These are phyloP conservation scores for Fonsecaea multimorphosa DNA, from an alignment of 2,329 filamentous ascomycete species.

Conservation along the genomic window DNA sequence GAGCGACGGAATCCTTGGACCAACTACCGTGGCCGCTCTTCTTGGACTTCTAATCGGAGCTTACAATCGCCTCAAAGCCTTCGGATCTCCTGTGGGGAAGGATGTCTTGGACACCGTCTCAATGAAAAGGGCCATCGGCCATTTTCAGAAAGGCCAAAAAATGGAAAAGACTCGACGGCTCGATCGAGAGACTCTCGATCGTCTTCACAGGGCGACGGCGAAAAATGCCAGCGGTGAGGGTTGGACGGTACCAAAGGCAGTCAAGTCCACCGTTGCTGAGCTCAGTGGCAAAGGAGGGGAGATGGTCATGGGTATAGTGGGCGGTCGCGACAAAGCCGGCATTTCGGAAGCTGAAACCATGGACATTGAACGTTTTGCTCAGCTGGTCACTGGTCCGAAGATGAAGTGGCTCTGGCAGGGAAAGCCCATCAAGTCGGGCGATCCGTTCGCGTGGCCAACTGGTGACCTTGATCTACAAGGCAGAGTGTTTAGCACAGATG, in stretches of 20 bases:
- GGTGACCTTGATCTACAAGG: constrained; percentile 40
- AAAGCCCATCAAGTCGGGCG: constrained; percentile 72
- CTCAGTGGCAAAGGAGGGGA: constrained; percentile 92
- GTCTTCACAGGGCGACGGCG: constrained; percentile 80
- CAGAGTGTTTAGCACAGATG: constrained; percentile 53
- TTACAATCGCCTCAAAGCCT: constrained; percentile 84
- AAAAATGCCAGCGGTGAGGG: constrained; percentile 88
- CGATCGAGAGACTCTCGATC: constrained; percentile 81
- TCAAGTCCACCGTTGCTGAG: constrained; percentile 94
- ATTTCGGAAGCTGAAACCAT: constrained; percentile 92
- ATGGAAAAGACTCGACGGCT: constrained; percentile 77
- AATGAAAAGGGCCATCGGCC: constrained; percentile 81
- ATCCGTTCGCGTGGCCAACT: constrained; percentile 39
- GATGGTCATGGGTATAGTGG: constrained; percentile 94
- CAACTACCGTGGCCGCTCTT: constrained; percentile 86
- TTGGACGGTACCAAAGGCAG: constrained; percentile 89
- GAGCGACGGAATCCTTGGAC: constrained; percentile 87
- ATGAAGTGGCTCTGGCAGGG: constrained; percentile 95
- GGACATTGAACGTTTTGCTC: constrained; percentile 83
- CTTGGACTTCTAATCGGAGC: constrained; percentile 88
- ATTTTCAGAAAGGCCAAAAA: constrained; percentile 90
- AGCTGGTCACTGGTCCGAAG: constrained; percentile 77
- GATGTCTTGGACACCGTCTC: constrained; percentile 86
- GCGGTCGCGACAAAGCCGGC: constrained; percentile 81
- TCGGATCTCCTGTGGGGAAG: constrained; percentile 82